A percentile compares a stretch with the other conserved stretches of the same genome.
These are phyloP conservation scores for Calonectria leucothoes DNA, from an alignment of 2,329 filamentous ascomycete genomes.

Conservation along the genomic window DNA sequence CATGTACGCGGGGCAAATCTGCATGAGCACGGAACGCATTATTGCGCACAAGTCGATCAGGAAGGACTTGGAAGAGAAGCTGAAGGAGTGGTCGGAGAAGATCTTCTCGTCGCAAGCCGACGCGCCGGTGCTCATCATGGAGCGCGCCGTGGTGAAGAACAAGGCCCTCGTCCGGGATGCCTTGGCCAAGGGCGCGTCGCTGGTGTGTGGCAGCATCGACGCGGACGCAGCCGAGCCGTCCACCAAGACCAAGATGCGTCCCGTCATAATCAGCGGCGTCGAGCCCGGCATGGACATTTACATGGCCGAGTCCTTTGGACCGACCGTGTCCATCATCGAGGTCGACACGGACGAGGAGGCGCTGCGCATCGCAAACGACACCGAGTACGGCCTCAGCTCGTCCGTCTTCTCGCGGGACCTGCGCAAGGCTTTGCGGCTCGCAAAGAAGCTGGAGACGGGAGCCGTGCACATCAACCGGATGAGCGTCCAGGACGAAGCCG, in stretches of 20 bases:
- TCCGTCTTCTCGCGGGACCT: constrained; percentile 80
- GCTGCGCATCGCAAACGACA: constrained; percentile 79
- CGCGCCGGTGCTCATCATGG: constrained; percentile 18
- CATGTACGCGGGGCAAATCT: constrained; percentile 80
- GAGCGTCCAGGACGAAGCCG: constrained; percentile 26
- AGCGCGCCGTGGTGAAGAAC: constrained; percentile 26
- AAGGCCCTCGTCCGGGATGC: constrained; percentile 65
- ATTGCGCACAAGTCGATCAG: constrained; percentile 60
- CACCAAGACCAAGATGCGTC: constrained; percentile 60
- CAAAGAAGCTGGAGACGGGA: constrained; percentile 71
- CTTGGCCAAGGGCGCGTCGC: constrained; percentile 72
- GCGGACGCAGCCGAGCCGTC: constrained; percentile 43
- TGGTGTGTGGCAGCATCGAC: constrained; percentile 52
- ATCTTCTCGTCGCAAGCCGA: constrained; percentile 10
- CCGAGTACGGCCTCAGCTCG: constrained; percentile 78
- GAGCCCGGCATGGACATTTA: constrained; percentile 75
- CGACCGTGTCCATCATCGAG: constrained; percentile 74
- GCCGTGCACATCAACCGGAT: constrained; percentile 53
- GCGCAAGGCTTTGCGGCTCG: constrained; percentile 65
- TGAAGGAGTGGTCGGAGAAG: constrained; percentile 9
- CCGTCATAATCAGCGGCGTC: constrained; percentile 75
- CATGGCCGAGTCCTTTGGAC: constrained; percentile 80
- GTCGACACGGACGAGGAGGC: constrained; percentile 77
- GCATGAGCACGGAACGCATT: constrained; percentile 72
- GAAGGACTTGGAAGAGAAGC: constrained; percentile 1